These are phyloP conservation scores for Bruguiera gymnorhiza DNA, from an alignment of 345 rosid genomes.

Conservation along the genomic window DNA sequence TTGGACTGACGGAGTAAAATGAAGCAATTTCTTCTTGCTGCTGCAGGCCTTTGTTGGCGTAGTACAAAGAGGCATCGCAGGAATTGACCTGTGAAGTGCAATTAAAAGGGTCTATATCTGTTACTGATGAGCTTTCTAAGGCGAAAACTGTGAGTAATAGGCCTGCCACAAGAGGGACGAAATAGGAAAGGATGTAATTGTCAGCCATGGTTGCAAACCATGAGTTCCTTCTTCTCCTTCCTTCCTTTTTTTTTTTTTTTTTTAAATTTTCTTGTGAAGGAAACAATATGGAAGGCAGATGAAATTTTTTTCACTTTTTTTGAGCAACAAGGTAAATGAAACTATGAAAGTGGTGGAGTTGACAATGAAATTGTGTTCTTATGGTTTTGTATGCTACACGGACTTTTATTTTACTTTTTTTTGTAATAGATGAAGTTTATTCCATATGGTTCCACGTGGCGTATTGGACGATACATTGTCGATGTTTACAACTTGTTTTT, in stretches of 20 bases:
- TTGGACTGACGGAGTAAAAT: conserved; percentile 35
- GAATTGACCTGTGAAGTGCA: conserved; percentile 21
- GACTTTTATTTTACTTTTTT: not conserved
- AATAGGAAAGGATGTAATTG: conserved; percentile 13
- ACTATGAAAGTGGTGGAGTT: not conserved
- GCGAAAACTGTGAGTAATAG: conserved; percentile 1
- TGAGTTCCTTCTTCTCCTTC: not conserved
- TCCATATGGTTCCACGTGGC: not conserved
- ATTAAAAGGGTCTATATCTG: conserved; percentile 18
- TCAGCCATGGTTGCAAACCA: conserved; percentile 21
- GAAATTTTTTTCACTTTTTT: not conserved
- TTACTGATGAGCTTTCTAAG: not conserved
- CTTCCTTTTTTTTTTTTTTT: not conserved
- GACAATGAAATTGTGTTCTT: not conserved
- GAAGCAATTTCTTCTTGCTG: conserved; percentile 28
- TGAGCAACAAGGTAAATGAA: not conserved
- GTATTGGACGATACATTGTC: not conserved
- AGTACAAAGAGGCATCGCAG: conserved; percentile 45
- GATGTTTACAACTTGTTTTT: conserved; percentile 29
- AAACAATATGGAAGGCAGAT: not conserved
- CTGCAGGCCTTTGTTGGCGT: conserved; percentile 22
- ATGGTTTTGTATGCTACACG: not conserved
- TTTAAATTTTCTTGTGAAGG: not conserved
- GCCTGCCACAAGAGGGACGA: conserved; percentile 16
- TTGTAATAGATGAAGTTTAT: conserved; percentile 17